Percentiles rank a stretch among this genome's conserved stretches.
Conservation (phyloP, 306 rosid genomes). For the Glycine tomentella region DNA sequence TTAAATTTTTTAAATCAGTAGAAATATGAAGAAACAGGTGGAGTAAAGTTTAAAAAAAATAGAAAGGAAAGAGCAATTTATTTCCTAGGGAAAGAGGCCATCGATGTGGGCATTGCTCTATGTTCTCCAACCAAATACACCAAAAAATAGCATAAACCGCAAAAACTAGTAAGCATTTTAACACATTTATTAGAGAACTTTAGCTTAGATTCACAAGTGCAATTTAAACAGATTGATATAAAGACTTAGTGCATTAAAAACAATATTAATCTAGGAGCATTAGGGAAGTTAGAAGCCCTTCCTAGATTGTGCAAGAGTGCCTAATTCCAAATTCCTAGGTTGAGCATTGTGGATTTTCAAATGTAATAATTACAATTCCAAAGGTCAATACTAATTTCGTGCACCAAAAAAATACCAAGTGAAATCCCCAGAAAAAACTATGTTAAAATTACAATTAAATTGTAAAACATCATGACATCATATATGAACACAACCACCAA, state of each 20-base stretch:
- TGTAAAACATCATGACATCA: not conserved
- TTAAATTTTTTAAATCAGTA: slow-evolving; percentile 30
- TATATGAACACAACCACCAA: not conserved
- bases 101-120: not conserved
- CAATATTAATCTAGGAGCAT: not conserved
- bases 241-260: not conserved
- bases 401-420: not conserved
- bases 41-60: slow-evolving; percentile 10
- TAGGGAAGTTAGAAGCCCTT: not conserved
- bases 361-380: no score
- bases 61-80: slow-evolving; percentile 24
- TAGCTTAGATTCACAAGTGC: slow-evolving; percentile 7
- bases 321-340: not conserved
- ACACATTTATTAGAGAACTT: not conserved
- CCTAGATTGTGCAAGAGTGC: not conserved
- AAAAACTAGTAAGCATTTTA: slow-evolving; percentile 11
- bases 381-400: not conserved
- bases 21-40: slow-evolving; percentile 38
- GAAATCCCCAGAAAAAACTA: not conserved
- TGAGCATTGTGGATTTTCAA: no score
- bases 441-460: slow-evolving; percentile 5
- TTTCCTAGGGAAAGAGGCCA: slow-evolving; percentile 27
- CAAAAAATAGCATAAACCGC: not conserved
- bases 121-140: slow-evolving; percentile 29
- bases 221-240: not conserved